Percentiles rank a stretch among this genome's conserved stretches.
Conservation (phyloP, 148 eudicot species). For the Suaeda aralocaspica region DNA sequence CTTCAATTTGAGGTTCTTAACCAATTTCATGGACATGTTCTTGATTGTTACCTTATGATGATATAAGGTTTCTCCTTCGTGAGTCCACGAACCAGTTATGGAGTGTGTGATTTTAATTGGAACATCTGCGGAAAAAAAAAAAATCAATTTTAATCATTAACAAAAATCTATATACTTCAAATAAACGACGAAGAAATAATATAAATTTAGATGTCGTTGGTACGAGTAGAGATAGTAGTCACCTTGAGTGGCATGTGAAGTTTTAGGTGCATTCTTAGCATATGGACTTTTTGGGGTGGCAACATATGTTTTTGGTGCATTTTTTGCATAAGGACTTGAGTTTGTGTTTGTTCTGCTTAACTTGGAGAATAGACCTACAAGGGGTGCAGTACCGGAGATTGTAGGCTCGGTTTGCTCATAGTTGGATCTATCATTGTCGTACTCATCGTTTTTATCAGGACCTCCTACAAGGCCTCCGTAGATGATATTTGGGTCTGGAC, state of each 20-base stretch:
- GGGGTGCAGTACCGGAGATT: conserved; percentile 66
- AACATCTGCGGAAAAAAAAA: conserved; percentile 27
- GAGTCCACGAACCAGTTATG: conserved; percentile 55
- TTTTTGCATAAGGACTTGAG: conserved; percentile 17
- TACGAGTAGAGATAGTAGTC: conserved; percentile 11
- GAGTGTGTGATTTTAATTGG: conserved; percentile 63
- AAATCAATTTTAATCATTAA: neutral
- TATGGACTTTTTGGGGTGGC: conserved; percentile 11
- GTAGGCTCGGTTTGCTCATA: conserved; percentile 87
- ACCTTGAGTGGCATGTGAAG: conserved; percentile 23
- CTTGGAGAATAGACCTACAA: conserved; percentile 72
- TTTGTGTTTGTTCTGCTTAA: conserved; percentile 32
- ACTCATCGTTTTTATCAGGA: conserved; percentile 50
- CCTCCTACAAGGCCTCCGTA: conserved; percentile 82
- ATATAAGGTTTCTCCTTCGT: conserved; percentile 40
- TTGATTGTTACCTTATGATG: conserved; percentile 67
- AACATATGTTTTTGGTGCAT: conserved; percentile 14
- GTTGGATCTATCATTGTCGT: conserved; percentile 50
- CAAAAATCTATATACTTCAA: too few relatives aligned
- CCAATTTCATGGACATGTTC: conserved; percentile 53
- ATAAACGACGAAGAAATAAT: too few relatives aligned
- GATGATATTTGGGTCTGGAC: conserved; percentile 58
- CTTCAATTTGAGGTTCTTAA: conserved; percentile 52
- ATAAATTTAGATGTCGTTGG: too few relatives aligned
- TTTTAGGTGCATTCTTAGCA: conserved; percentile 10